phyloP scores from a whole-genome alignment of 306 rosid genomes.

The Acacia acuminata region DNA sequence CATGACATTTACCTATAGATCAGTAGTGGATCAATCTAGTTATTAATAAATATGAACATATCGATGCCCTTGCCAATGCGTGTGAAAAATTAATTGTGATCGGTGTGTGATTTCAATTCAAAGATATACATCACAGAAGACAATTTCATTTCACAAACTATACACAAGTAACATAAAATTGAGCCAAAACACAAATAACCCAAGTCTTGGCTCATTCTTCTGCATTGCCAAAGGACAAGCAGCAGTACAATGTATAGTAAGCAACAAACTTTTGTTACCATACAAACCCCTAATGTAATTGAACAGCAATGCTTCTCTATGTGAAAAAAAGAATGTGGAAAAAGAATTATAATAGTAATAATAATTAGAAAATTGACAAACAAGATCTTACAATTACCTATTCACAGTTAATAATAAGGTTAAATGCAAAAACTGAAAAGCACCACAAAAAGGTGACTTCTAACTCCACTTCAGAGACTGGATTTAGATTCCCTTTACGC shows the following conservation, averaged over 20 bases:
- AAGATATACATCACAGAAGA: neutral
- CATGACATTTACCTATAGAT: neutral
- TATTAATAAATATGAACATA: neutral
- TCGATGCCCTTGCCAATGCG: no score
- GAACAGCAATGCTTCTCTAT: conserved; percentile 43
- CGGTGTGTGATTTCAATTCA: neutral
- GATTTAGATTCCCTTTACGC: conserved; percentile 60
- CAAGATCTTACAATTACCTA: conserved; percentile 51
- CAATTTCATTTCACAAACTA: neutral
- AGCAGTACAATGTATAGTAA: conserved; percentile 29
- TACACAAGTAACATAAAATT: neutral
- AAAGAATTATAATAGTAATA: neutral
- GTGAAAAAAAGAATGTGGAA: conserved; percentile 36
- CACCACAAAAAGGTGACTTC: conserved; percentile 25
- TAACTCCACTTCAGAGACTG: conserved; percentile 43
- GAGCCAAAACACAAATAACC: conserved; percentile 5
- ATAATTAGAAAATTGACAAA: conserved; percentile 24
- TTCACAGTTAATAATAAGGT: conserved; percentile 58
- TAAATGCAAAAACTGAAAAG: conserved; percentile 40
- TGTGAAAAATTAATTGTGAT: neutral
- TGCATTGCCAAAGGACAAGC: conserved; percentile 15
- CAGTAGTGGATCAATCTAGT: neutral
- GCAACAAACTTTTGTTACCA: conserved; percentile 41
- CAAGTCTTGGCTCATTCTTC: conserved; percentile 8
- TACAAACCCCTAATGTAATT: conserved; percentile 38